Evolutionary conservation across 176 grass and related monocot species (phyloP).

Genomic region (Carex littledalei): DNA sequence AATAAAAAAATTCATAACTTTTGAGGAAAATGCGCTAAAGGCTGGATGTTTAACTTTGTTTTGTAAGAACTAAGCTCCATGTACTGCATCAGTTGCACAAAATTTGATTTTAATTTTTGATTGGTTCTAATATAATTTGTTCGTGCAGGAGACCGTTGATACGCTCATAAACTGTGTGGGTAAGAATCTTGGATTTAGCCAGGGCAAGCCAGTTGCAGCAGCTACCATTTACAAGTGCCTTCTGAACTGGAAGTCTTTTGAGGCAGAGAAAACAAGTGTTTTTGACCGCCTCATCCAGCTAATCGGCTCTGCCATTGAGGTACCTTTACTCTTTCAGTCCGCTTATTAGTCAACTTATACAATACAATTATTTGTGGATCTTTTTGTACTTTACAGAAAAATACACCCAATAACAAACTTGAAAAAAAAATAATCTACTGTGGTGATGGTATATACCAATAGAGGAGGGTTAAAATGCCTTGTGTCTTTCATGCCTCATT

Average conservation of each 20-base stretch:
- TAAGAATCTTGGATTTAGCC: slow-evolving; percentile 78
- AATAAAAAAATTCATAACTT: not conserved
- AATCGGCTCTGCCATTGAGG: slow-evolving; percentile 96
- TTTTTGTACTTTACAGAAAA: not conserved
- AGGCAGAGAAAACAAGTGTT: slow-evolving; percentile 90
- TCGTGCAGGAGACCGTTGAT: slow-evolving; percentile 80
- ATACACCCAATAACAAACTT: not conserved
- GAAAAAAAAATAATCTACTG: not conserved
- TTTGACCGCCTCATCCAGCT: slow-evolving; percentile 98
- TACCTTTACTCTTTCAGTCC: slow-evolving; percentile 36
- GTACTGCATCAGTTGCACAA: not conserved
- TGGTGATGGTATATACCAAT: not conserved
- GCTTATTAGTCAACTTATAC: not conserved
- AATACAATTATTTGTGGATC: not conserved
- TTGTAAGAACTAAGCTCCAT: not conserved
- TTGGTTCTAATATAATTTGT: slow-evolving; percentile 24
- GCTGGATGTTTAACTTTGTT: not conserved
- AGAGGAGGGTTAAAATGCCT: no score
- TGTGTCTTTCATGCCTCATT: no score
- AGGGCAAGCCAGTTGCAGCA: slow-evolving; percentile 85
- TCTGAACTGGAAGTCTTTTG: slow-evolving; percentile 97
- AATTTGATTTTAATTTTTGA: not conserved
- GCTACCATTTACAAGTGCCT: slow-evolving; percentile 97
- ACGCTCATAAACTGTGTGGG: slow-evolving; percentile 65
- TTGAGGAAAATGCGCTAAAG: not conserved